Evolutionary conservation across 768 basidiomycete genomes (phyloP).

Genomic region (Tylopilus rubrobrunneus): DNA sequence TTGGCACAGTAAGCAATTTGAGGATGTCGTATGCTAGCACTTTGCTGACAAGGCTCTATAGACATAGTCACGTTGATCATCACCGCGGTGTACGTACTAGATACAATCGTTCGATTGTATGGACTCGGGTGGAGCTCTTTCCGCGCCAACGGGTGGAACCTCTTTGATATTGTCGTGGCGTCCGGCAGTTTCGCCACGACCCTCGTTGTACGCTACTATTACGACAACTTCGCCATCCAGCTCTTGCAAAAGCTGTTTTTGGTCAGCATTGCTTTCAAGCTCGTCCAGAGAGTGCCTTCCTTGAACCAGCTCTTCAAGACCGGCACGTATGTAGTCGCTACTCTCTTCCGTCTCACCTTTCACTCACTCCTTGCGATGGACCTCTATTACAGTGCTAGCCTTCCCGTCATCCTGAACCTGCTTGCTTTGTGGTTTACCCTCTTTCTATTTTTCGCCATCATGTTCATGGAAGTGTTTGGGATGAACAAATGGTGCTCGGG

Average conservation of each 20-base stretch:
- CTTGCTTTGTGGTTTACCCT: conserved; percentile 85
- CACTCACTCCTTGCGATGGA: not conserved
- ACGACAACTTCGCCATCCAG: conserved; percentile 47
- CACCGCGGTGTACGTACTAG: conserved; percentile 68
- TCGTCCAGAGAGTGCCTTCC: conserved; percentile 82
- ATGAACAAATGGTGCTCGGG: conserved; percentile 79
- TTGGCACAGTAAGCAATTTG: conserved; percentile 51
- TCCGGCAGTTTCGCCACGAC: conserved; percentile 83
- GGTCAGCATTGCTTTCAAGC: conserved; percentile 89
- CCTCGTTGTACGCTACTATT: conserved; percentile 57
- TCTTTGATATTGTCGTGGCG: conserved; percentile 82
- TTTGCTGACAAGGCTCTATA: conserved; percentile 27
- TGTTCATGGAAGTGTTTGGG: conserved; percentile 87
- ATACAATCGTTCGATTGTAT: conserved; percentile 71
- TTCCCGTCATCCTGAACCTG: conserved; percentile 82
- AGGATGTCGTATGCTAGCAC: not conserved
- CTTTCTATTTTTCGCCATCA: conserved; percentile 88
- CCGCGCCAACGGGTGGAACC: conserved; percentile 89
- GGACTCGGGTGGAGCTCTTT: conserved; percentile 86
- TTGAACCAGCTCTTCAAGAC: conserved; percentile 97
- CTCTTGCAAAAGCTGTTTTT: conserved; percentile 89
- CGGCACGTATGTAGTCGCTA: conserved; percentile 61
- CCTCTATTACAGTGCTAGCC: conserved; percentile 56
- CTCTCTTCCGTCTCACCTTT: not conserved
- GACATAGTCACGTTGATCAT: conserved; percentile 76